phyloP scores from a whole-genome alignment of 768 basidiomycete genomes.

The Trametes elegans region DNA sequence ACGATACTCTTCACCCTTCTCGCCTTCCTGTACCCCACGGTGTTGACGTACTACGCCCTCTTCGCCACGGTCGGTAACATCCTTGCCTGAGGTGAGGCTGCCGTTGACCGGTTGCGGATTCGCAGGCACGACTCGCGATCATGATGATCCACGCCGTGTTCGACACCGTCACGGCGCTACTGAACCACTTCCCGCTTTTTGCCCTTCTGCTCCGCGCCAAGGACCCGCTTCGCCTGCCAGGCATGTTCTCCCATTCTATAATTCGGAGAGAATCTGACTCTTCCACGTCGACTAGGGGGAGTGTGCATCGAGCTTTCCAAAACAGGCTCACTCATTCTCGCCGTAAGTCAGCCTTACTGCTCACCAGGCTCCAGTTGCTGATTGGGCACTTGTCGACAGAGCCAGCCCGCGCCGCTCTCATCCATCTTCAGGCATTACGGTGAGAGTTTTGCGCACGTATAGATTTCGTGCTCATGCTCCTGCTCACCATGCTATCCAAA shows the following conservation, averaged over 20 bases:
- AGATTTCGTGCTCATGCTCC: neutral
- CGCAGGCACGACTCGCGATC: constrained; percentile 52
- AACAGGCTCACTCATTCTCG: constrained; percentile 10
- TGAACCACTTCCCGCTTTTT: constrained; percentile 94
- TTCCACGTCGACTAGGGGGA: neutral
- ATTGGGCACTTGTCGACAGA: neutral
- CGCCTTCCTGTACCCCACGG: constrained; percentile 81
- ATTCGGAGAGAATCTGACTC: neutral
- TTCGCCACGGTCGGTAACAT: constrained; percentile 69
- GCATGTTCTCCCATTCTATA: constrained; percentile 36
- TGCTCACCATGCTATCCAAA: neutral
- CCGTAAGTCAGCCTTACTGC: constrained; percentile 2
- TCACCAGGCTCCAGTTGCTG: neutral
- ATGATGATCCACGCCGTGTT: constrained; percentile 60
- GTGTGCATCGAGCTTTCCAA: constrained; percentile 9
- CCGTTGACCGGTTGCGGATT: too few species aligned
- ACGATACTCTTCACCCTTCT: constrained; percentile 85
- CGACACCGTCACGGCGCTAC: constrained; percentile 66
- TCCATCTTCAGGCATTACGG: constrained; percentile 26
- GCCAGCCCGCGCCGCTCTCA: constrained; percentile 19
- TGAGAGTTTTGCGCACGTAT: neutral
- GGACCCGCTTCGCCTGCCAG: constrained; percentile 80
- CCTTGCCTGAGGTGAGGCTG: too few species aligned
- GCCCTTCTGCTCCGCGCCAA: constrained; percentile 81
- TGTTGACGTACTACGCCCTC: constrained; percentile 79